Conservation (phyloP, 441 rosid species). For the Eruca vesicaria region DNA sequence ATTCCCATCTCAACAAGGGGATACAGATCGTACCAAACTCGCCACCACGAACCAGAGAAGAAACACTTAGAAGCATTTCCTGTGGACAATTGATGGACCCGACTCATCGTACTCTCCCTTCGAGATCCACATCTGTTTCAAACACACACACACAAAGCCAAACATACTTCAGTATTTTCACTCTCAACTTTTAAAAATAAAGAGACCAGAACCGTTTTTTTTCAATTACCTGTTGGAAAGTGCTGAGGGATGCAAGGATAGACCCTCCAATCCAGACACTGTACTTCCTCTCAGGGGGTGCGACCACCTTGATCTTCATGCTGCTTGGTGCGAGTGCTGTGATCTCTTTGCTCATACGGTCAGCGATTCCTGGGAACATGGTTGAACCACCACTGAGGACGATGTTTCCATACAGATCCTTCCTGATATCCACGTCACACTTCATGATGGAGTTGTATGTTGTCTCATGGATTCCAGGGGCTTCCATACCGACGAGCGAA, state of each 20-base stretch:
- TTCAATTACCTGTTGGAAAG: conserved; percentile 60
- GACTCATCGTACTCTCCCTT: conserved; percentile 96
- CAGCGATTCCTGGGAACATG: conserved; percentile 62
- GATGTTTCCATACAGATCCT: conserved; percentile 58
- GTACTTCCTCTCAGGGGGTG: conserved; percentile 77
- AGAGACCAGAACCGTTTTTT: background rate
- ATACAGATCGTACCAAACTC: conserved; percentile 25
- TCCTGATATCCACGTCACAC: conserved; percentile 57
- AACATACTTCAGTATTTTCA: background rate
- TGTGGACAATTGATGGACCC: conserved; percentile 89
- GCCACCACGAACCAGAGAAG: conserved; percentile 17
- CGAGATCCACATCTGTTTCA: conserved; percentile 90
- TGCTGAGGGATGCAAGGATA: conserved; percentile 66
- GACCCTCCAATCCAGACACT: conserved; percentile 87
- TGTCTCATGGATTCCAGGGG: conserved; percentile 61
- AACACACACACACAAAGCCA: background rate
- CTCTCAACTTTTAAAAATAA: background rate
- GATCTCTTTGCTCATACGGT: conserved; percentile 61
- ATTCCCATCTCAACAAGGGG: conserved; percentile 33
- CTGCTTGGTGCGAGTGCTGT: conserved; percentile 54
- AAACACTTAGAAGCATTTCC: conserved; percentile 81
- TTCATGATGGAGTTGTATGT: conserved; percentile 65
- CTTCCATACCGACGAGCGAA: conserved; percentile 60
- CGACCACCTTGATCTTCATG: conserved; percentile 69
- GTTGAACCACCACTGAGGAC: conserved; percentile 65